Base-by-base conservation (phyloP, 2,329 filamentous ascomycete genomes). In the Aureobasidium sp. region DNA sequence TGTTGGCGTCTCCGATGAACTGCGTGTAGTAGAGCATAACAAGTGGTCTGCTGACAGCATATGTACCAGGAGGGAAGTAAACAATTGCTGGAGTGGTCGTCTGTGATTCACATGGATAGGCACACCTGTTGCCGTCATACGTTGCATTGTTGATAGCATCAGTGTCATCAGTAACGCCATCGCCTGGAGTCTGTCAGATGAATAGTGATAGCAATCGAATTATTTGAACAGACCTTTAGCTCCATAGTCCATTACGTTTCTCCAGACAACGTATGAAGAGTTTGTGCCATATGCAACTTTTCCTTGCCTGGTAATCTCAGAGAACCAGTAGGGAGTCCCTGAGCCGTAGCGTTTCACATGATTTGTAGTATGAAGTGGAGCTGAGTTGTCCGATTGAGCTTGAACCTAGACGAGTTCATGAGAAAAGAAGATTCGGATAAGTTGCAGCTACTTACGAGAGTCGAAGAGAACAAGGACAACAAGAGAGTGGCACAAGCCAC, bases 61-160 rank as follows among this genome's bases (percentile, higher is more conserved):
- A 88, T 0, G 79, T 85, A 47, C 83, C 84, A 16, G 77, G 76
- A 3, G 80, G 81, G 66, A 83, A 83, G 68, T 83, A 84, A 16
- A 85, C 77, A 27, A 82, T 71, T 3, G 80, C 81, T 2, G 82
- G 82, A 2, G 78, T 80, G 0, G 64, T 65, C 5, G 63, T 68
- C 14, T 61, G 54, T 3, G 67, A 68, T 16, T 67, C 68, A 41
- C 68, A 70, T 16, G 59, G 61, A n/a, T 54, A 63, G 13, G 64
- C 68, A 55, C 72, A 74, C 29, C 71, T 63, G 41, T 64, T 65
- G 10, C 70, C 72, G 37, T 68, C 67, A 5, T 61, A 54, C 3
- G 68, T 67, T 16, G 73, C 74, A 37, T 65, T 67, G 45, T 74
- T 71, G 65, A 76, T 70, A 1, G 74, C 73, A 58, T 61, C 62